Evolutionary conservation across 805 yeast species (phyloP), one percentile per base, ranked within the genome.

Genomic region (Candida germanica): DNA sequence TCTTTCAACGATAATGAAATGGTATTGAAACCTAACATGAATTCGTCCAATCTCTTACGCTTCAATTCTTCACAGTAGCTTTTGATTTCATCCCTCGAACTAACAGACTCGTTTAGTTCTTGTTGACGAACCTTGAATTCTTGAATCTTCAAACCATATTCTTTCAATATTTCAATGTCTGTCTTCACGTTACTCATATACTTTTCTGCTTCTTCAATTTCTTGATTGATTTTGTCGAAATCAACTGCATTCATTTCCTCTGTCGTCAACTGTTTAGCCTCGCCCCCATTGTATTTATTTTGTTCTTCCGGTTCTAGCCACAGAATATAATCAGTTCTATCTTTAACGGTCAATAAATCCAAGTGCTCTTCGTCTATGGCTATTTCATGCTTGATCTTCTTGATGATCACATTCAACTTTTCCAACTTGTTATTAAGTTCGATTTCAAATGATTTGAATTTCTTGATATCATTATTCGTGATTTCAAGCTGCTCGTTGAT

Each of bases 1-100:
- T 87, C 96, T 57, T 91, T 93, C 46, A 93, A 72, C 5, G 95
- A 85, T 56, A 80, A 69, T 1, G 97, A 87, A 19, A 93, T 93
- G 14, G 79, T 72, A 46, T 80, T 77, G 64, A 94, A 93, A 0
- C 99, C 98, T 43, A 76, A 78, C 95, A 88, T 88, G 53, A 93
- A 93, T 58, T 93, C 97, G 43, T 81, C 88, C 36, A 84, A 69
- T 35, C 98, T 69, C 40, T 72, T 78, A 37, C 82, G 76, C 55
- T 83, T 83, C 47, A 87, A 66, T 11, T 77, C 82, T 50, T 86
- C 95, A 35, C 81, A 73, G 32, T 66, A 60, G 29, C 62, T 68
- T 46, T 83, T 79, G 40, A 79, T 66, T 12, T 64, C 66, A 46
- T 91, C 95, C 50, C 96, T 73, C 39, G 68, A 58, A 13, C 61